These are phyloP conservation scores for Epithele typhae DNA, from an alignment of 768 basidiomycete genomes.

Conservation along the genomic window DNA sequence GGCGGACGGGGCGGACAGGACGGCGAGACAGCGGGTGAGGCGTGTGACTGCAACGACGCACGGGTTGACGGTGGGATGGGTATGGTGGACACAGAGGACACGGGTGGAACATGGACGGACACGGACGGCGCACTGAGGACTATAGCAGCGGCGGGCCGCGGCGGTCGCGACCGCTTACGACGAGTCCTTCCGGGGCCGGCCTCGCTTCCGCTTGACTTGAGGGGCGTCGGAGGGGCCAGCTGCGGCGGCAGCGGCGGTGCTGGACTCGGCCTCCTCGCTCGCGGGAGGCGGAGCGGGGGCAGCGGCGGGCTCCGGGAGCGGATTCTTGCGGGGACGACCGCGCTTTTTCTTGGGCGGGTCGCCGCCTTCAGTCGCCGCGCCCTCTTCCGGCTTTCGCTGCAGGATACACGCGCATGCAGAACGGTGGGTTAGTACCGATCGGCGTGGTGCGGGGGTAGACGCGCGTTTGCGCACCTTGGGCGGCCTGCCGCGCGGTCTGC, in stretches of 20 bases:
- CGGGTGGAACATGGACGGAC: too few relatives aligned
- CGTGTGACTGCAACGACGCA: too few relatives aligned
- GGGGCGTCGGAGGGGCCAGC: constrained; percentile 21
- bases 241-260: background rate
- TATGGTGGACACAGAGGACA: too few relatives aligned
- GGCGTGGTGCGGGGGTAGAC: background rate
- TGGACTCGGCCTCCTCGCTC: constrained; percentile 20
- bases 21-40: too few relatives aligned
- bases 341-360: constrained; percentile 44
- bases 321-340: constrained; percentile 63
- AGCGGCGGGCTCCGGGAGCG: constrained; percentile 22
- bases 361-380: constrained; percentile 27
- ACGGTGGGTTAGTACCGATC: constrained; percentile 4
- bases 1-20: background rate
- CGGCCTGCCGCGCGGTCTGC: constrained; percentile 48
- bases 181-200: constrained; percentile 68
- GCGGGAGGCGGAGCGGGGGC: constrained; percentile 48
- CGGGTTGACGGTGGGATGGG: too few relatives aligned
- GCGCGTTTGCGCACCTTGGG: constrained; percentile 38
- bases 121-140: too few relatives aligned
- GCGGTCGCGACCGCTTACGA: constrained; percentile 32
- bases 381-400: constrained; percentile 38
- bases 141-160: constrained; percentile 1
- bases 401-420: constrained; percentile 6
- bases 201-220: constrained; percentile 62